Conservation (phyloP, 139 green algal species). For the Micractinium conductrix region DNA sequence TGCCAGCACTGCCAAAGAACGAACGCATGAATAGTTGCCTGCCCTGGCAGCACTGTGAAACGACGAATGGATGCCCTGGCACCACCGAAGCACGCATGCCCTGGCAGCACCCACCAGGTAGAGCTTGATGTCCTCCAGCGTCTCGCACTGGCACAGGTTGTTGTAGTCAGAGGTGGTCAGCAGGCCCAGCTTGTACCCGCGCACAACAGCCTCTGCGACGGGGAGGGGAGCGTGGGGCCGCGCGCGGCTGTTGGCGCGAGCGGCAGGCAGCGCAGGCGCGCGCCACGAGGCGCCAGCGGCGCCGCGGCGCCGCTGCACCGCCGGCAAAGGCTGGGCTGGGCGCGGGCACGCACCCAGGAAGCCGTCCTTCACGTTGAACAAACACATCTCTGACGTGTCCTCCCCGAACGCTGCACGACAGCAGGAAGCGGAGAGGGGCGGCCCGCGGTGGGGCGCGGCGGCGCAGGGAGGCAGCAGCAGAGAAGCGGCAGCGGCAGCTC, state of each 20-base stretch:
- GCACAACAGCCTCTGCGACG: constrained; percentile 91
- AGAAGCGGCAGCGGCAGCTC: background rate
- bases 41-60: too few relatives aligned
- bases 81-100: too few relatives aligned
- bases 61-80: too few relatives aligned
- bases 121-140: constrained; percentile 98
- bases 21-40: too few relatives aligned
- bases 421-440: background rate
- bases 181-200: constrained; percentile 89
- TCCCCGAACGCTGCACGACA: constrained; percentile 23
- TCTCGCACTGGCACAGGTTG: constrained; percentile 98
- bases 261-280: background rate
- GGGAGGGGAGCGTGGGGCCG: background rate
- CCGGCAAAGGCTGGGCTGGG: background rate
- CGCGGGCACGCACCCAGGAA: constrained; percentile 80
- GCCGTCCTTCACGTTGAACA: constrained; percentile 98
- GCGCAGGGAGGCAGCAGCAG: background rate
- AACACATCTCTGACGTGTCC: constrained; percentile 50
- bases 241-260: background rate
- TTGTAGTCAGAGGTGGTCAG: constrained; percentile 96
- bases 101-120: constrained; percentile 80
- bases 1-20: too few relatives aligned
- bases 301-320: background rate
- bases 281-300: background rate
- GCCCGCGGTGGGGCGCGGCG: background rate